Conservation (phyloP, 75 land plant genomes). For the Pinus albicaulis region DNA sequence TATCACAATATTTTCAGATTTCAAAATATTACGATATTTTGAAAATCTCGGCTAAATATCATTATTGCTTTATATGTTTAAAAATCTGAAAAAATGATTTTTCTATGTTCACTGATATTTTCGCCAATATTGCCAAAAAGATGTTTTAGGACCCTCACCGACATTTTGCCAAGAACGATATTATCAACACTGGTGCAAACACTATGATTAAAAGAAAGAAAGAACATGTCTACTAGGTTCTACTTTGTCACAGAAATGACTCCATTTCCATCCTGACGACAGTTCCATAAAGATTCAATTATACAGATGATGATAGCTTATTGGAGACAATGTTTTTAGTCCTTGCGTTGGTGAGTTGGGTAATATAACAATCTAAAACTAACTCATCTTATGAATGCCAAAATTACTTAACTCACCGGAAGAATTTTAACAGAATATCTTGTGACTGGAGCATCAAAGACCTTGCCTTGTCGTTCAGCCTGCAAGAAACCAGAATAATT, state of each 20-base stretch:
- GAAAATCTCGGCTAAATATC: too few relatives aligned
- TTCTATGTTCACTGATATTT: too few relatives aligned
- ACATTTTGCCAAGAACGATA: too few relatives aligned
- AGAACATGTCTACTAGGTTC: neutral
- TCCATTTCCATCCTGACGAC: neutral
- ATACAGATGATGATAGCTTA: neutral
- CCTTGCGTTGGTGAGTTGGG: neutral
- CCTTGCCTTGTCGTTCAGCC: constrained; percentile 50
- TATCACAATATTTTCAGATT: too few relatives aligned
- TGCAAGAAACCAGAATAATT: constrained; percentile 16
- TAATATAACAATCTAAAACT: neutral
- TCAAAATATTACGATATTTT: too few relatives aligned
- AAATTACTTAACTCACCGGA: constrained; percentile 51
- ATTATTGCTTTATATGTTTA: too few relatives aligned
- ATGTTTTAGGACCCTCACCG: too few relatives aligned
- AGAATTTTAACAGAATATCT: constrained; percentile 73
- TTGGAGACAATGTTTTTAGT: neutral
- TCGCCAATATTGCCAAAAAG: too few relatives aligned
- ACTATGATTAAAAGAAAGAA: too few relatives aligned
- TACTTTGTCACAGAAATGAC: neutral
- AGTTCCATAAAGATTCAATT: neutral
- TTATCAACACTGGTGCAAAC: too few relatives aligned
- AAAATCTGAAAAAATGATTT: too few relatives aligned
- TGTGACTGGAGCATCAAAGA: constrained; percentile 40
- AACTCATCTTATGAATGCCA: neutral